Conservation (phyloP, 345 rosid genomes). For the Odontarrhena argentea region DNA sequence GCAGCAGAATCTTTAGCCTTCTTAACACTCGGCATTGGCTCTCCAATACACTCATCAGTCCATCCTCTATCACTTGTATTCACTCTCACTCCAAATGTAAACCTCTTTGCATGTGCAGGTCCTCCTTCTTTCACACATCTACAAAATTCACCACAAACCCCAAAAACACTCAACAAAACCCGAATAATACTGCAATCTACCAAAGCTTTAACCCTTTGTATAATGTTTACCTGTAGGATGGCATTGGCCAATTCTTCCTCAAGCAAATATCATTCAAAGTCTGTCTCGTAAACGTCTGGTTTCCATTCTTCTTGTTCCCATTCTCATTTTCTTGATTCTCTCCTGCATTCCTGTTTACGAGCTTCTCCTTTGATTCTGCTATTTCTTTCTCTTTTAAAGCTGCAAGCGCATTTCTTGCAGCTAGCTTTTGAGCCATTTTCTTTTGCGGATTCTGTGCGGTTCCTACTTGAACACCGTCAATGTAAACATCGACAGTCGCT, state of each 20-base stretch:
- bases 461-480: constrained; percentile 89
- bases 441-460: constrained; percentile 93
- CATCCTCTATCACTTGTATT: constrained; percentile 81
- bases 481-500: constrained; percentile 94
- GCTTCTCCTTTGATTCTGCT: constrained; percentile 56
- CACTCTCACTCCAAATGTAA: constrained; percentile 81
- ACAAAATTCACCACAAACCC: constrained; percentile 9
- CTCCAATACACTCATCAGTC: constrained; percentile 95
- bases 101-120: constrained; percentile 95
- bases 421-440: constrained; percentile 99
- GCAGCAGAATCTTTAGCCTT: constrained; percentile 99
- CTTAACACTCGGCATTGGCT: constrained; percentile 97
- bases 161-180: not conserved
- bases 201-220: not conserved
- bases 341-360: constrained; percentile 52
- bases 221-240: constrained; percentile 65
- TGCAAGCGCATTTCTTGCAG: constrained; percentile 92
- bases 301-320: constrained; percentile 70
- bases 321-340: constrained; percentile 55
- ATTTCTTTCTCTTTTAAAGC: constrained; percentile 80
- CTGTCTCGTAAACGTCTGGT: constrained; percentile 90
- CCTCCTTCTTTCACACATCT: constrained; percentile 97
- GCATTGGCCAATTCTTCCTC: constrained; percentile 98
- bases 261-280: constrained; percentile 91
- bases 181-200: not conserved